Conservation (phyloP, 768 basidiomycete genomes). For the Pleurotus sapidus region DNA sequence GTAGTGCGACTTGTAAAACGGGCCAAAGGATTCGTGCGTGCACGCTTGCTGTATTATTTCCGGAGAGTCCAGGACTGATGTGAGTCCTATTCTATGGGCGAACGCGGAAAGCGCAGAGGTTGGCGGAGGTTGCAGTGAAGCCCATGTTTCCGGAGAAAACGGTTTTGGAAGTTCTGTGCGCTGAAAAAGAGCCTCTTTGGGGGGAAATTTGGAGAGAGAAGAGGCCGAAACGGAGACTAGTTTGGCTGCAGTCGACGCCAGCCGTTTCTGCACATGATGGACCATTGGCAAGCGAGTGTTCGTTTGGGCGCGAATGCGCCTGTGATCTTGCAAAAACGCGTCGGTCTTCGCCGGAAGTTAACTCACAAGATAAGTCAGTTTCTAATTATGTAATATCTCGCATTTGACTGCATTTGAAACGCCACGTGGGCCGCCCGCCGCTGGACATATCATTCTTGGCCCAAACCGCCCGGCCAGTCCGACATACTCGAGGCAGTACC, state of each 20-base stretch:
- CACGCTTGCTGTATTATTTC: slow-evolving; percentile 69
- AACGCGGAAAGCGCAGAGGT: slow-evolving; percentile 72
- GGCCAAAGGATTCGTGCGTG: slow-evolving; percentile 72
- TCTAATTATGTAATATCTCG: background rate
- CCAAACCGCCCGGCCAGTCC: slow-evolving; percentile 9
- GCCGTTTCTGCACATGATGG: slow-evolving; percentile 53
- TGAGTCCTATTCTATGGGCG: slow-evolving; percentile 72
- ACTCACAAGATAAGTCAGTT: background rate
- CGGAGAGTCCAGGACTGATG: slow-evolving; percentile 47
- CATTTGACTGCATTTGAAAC: no score
- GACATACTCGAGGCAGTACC: slow-evolving; percentile 20
- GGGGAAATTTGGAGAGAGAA: slow-evolving; percentile 56
- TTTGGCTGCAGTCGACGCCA: slow-evolving; percentile 43
- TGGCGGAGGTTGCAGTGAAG: slow-evolving; percentile 67
- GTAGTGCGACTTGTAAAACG: slow-evolving; percentile 52
- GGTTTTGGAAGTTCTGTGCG: slow-evolving; percentile 28
- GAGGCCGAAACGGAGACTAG: slow-evolving; percentile 53
- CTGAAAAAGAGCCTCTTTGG: slow-evolving; percentile 45
- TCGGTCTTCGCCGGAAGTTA: slow-evolving; percentile 1
- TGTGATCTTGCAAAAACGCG: background rate
- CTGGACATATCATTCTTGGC: background rate
- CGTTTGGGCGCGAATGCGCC: background rate
- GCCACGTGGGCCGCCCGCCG: background rate
- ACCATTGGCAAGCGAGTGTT: slow-evolving; percentile 38
- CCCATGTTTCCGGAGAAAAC: slow-evolving; percentile 71